A percentile compares a stretch with the other conserved stretches of the same genome.
Conservation (phyloP, 139 green algal genomes). For the Chlorella sp. region DNA sequence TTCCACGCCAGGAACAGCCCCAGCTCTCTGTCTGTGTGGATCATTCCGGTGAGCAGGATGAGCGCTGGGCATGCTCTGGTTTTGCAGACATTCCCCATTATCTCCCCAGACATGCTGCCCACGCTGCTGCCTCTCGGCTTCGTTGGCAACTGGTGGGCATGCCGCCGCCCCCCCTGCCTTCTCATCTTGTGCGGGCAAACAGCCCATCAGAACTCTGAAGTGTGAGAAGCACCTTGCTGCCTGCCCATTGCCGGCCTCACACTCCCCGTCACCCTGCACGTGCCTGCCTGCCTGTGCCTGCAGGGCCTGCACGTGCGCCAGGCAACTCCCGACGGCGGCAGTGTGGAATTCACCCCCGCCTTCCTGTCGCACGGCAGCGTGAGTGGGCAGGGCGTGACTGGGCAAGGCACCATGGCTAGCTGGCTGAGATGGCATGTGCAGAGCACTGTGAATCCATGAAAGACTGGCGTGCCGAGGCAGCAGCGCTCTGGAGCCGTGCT, state of each 20-base stretch:
- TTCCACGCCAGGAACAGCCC: background rate
- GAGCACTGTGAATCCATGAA: background rate
- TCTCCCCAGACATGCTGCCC: background rate
- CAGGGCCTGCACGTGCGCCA: conserved; percentile 27
- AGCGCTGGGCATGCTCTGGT: background rate
- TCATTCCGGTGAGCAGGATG: background rate
- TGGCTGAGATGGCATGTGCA: no score
- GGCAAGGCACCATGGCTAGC: background rate
- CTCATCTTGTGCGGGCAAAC: no score
- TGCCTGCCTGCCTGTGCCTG: background rate
- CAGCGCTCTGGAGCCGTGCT: background rate
- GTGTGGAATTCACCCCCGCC: conserved; percentile 20
- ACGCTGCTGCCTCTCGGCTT: no score
- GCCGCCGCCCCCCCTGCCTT: background rate
- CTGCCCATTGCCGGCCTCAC: background rate
- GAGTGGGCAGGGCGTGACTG: background rate
- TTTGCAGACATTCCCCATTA: background rate
- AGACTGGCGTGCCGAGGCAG: background rate
- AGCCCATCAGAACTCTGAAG: background rate
- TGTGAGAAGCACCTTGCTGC: background rate
- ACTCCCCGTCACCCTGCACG: background rate
- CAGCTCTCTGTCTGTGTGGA: background rate
- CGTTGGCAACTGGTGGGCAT: no score
- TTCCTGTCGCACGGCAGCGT: conserved; percentile 22
- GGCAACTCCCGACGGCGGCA: background rate